Evolutionary conservation across 352 stramenopile species (phyloP), one percentile per base, ranked within the genome.

Genomic region (Thalassiosira sp.): DNA sequence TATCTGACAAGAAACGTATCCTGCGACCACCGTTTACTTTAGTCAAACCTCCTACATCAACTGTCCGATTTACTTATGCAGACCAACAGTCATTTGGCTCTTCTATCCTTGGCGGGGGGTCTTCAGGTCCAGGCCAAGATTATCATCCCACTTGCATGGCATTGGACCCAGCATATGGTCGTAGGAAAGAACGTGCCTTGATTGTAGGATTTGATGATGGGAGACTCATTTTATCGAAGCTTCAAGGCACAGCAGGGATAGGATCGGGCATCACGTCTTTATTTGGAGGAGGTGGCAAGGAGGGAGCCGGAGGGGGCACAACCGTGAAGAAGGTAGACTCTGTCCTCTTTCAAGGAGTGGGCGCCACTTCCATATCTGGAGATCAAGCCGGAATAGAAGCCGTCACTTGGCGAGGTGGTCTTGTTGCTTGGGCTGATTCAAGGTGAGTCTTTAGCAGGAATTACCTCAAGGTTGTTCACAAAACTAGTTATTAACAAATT

Each of bases 361-460:
- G 46, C 7, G 24, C 37, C 2, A 53, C 48, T 63, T 54, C 67
- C 15, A 46, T 67, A 22, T 70, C 52, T 43, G 67, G 62, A 8
- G 65, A 71, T n/a, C 31, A 63, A 16, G 56, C 6, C 60, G 82
- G 84, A 18, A 89, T 93, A 65, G 72, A 90, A 69, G 71, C 67
- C 27, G 43, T 93, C 5, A 62, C 84, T 31, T 93, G 87, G 87
- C 69, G 87, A 48, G 85, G 83, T 28, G 66, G 60, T 7, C 60
- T 91, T 13, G 67, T 90, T 18, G 83, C 81, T 15, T 93, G 85
- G 85, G 87, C 85, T 1, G 87, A 93, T 82, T 79, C 64, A 52
- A 75, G 72, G 70, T 80, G 54, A 65, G 45, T 52, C 5, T 56
- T 7, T 66, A 27, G 58, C 18, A 67, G n/a, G 18, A 49, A 20